Conservation (phyloP, 352 stramenopile genomes). For the Globisporangium spiculum region DNA sequence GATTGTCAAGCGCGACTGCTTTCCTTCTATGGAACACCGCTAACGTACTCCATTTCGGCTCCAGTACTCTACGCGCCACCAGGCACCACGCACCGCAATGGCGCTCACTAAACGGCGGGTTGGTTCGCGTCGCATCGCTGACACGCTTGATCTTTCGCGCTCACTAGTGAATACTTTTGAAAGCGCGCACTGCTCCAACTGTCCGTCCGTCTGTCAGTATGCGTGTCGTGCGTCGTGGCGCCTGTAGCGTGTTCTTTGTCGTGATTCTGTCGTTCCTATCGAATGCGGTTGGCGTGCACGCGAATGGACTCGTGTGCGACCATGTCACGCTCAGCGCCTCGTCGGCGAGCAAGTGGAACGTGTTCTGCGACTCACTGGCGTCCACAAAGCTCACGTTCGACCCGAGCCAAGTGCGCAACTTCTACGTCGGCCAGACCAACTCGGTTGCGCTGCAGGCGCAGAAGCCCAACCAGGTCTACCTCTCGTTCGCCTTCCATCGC, state of each 20-base stretch:
- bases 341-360: constrained; percentile 29
- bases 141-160: background rate
- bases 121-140: background rate
- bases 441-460: constrained; percentile 17
- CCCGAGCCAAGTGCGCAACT: constrained; percentile 29
- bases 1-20: background rate
- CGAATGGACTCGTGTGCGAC: constrained; percentile 21
- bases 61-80: background rate
- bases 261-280: background rate
- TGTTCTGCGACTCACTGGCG: constrained; percentile 24
- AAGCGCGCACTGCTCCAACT: background rate
- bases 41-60: background rate
- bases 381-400: constrained; percentile 28
- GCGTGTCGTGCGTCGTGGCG: background rate
- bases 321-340: constrained; percentile 25
- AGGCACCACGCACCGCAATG: background rate
- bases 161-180: constrained; percentile 6
- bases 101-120: background rate
- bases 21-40: constrained; percentile 9
- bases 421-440: constrained; percentile 24
- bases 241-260: background rate
- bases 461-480: constrained; percentile 20
- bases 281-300: background rate
- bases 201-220: background rate
- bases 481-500: constrained; percentile 37